Evolutionary conservation across 441 rosid genomes (phyloP), one percentile per base, ranked within the genome.

Genomic region (Populus hybrid): DNA sequence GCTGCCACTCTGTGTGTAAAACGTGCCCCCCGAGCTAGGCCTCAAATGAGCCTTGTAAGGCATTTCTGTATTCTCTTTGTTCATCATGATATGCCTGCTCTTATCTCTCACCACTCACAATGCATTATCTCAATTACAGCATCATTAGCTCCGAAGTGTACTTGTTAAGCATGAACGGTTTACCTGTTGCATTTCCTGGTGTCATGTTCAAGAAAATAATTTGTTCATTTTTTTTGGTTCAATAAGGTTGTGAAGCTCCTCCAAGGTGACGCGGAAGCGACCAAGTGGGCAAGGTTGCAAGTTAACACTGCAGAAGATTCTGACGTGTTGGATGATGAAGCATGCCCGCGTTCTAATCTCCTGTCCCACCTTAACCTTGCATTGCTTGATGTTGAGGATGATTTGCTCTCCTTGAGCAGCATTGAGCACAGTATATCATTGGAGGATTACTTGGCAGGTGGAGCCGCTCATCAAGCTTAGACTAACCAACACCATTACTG

Each of bases 361-460:
- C 88, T 86, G 77, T 91, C 95, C 36, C 95, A 92, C 85, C 94
- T 94, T 38, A 92, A 89, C 87, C 92, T 95, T 66, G 97, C 95
- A 6, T 78, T 95, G 70, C 88, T 88, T 66, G 98, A 91, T 79
- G 80, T 94, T 85, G 99, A 92, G 34, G 98, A 90, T 53, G 95
- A 95, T 77, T 86, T 88, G 24, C 82, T 85, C 73, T 92, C 97
- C 1, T 53, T 81, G 67, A 89, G 95, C 81, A 91, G 98, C 81
- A 81, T 78, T 12, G 94, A 91, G 82, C 97, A 90, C 83, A 80
- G 73, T 36, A 66, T 88, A 20, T 90, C 86, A 2, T 85, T 91
- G 40, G 97, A 92, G 81, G 93, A 91, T 69, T 95, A 95, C 86
- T 82, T 91, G 86, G 78, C 72, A 84, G 93, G 81, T 86, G 89